Conservation (phyloP, 2,329 filamentous ascomycete genomes). For the Aspergillus bombycis region DNA sequence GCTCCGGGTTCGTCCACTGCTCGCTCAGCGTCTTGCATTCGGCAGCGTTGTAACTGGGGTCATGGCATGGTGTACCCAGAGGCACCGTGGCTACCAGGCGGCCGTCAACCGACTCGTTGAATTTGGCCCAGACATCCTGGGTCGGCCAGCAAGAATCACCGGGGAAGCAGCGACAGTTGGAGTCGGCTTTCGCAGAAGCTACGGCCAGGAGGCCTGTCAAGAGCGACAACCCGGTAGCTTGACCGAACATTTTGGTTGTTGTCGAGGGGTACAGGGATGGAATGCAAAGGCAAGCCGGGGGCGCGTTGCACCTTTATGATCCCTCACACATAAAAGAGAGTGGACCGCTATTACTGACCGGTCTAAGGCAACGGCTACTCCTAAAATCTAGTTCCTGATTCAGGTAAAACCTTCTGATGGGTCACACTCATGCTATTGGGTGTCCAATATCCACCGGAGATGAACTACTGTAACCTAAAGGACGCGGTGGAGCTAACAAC, state of each 20-base stretch:
- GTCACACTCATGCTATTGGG: neutral
- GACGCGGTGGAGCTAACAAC: no score
- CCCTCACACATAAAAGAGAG: neutral
- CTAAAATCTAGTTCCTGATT: neutral
- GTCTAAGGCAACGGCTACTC: neutral
- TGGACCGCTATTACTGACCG: no score
- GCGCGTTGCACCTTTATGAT: neutral
- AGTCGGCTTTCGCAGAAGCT: neutral
- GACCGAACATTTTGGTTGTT: constrained; percentile 2
- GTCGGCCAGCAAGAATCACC: constrained; percentile 60
- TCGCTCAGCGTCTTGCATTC: constrained; percentile 47
- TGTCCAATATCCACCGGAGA: neutral
- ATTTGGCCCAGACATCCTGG: constrained; percentile 47
- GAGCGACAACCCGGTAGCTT: neutral
- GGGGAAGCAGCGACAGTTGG: constrained; percentile 53
- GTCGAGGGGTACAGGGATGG: neutral
- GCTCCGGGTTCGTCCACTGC: constrained; percentile 50
- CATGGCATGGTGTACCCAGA: constrained; percentile 57
- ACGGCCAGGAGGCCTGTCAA: constrained; percentile 8
- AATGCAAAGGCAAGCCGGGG: neutral
- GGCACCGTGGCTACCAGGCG: constrained; percentile 58
- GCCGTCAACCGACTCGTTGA: constrained; percentile 58
- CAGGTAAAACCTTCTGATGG: neutral
- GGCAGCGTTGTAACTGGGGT: constrained; percentile 49
- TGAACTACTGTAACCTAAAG: neutral